A percentile compares a stretch with the other conserved stretches of the same genome.
Conservation (phyloP, 2,329 filamentous ascomycete species). For the Cadophora luteo-olivacea region DNA sequence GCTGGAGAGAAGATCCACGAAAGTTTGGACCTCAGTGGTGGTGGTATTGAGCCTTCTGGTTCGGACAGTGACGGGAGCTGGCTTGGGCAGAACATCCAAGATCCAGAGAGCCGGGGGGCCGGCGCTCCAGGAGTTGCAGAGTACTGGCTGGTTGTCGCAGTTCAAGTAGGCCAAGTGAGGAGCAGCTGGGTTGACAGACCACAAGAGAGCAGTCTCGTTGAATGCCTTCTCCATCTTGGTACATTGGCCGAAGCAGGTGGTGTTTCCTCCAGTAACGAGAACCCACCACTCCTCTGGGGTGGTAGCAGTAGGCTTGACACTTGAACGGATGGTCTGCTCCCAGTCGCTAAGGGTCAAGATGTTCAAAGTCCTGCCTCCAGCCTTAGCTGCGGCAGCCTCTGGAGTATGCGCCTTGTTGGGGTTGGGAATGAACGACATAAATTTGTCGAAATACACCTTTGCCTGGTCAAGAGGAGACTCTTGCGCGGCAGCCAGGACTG, state of each 20-base stretch:
- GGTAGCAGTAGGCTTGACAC: slow-evolving; percentile 63
- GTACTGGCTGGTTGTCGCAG: slow-evolving; percentile 76
- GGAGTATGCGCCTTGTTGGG: slow-evolving; percentile 49
- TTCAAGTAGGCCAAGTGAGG: slow-evolving; percentile 74
- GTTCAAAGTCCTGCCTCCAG: slow-evolving; percentile 59
- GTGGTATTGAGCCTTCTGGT: slow-evolving; percentile 73
- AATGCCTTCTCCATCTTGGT: slow-evolving; percentile 67
- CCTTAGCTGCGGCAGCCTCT: slow-evolving; percentile 56
- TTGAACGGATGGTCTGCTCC: slow-evolving; percentile 69
- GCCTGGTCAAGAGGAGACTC: slow-evolving; percentile 60
- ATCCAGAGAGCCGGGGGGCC: slow-evolving; percentile 70
- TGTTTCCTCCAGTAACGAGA: slow-evolving; percentile 76
- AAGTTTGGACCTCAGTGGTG: slow-evolving; percentile 67
- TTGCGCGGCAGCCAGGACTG: slow-evolving; percentile 61
- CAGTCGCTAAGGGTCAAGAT: slow-evolving; percentile 73
- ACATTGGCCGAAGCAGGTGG: slow-evolving; percentile 75
- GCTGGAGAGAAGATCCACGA: slow-evolving; percentile 64
- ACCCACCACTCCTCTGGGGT: slow-evolving; percentile 79
- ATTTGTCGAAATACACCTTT: slow-evolving; percentile 67
- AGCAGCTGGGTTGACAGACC: slow-evolving; percentile 64
- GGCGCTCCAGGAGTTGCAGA: slow-evolving; percentile 77
- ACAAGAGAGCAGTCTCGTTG: slow-evolving; percentile 68
- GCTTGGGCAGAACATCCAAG: slow-evolving; percentile 70
- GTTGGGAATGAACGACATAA: slow-evolving; percentile 60
- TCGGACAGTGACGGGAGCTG: slow-evolving; percentile 68